Conservation (phyloP, 495 filamentous ascomycete genomes). For the Penicillium cataractarum region DNA sequence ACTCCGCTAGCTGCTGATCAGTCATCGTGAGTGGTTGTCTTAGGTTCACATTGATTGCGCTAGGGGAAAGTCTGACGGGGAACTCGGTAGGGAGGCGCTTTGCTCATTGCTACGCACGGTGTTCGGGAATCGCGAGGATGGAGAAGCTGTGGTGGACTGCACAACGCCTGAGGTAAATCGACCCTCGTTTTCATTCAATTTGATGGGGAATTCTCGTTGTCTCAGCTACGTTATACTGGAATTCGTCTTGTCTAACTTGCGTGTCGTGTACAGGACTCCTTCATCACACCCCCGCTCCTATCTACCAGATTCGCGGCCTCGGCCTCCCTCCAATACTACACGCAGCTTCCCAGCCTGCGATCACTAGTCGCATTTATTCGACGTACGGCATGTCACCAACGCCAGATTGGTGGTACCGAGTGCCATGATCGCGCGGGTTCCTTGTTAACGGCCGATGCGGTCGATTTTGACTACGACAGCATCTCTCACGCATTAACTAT, state of each 20-base stretch:
- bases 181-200: neutral
- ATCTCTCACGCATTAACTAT: conserved; percentile 66
- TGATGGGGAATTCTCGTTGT: neutral
- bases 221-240: neutral
- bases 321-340: conserved; percentile 69
- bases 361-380: conserved; percentile 61
- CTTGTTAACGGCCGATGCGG: conserved; percentile 57
- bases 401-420: conserved; percentile 19
- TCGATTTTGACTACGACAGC: conserved; percentile 80
- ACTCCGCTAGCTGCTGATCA: conserved; percentile 52
- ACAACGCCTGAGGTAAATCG: conserved; percentile 47
- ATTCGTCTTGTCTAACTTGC: neutral
- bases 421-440: conserved; percentile 42
- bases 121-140: conserved; percentile 51
- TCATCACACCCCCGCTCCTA: conserved; percentile 63
- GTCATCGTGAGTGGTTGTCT: conserved; percentile 43
- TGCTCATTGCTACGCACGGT: conserved; percentile 64
- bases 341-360: conserved; percentile 58
- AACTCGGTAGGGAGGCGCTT: conserved; percentile 50
- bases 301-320: conserved; percentile 68
- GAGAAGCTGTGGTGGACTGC: conserved; percentile 52
- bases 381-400: conserved; percentile 55
- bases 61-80: conserved; percentile 19
- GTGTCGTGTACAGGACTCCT: conserved; percentile 56
- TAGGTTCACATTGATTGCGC: neutral